phyloP scores from a whole-genome alignment of 2,329 filamentous ascomycete species.

The Phaeosphaeriaceae sp. region DNA sequence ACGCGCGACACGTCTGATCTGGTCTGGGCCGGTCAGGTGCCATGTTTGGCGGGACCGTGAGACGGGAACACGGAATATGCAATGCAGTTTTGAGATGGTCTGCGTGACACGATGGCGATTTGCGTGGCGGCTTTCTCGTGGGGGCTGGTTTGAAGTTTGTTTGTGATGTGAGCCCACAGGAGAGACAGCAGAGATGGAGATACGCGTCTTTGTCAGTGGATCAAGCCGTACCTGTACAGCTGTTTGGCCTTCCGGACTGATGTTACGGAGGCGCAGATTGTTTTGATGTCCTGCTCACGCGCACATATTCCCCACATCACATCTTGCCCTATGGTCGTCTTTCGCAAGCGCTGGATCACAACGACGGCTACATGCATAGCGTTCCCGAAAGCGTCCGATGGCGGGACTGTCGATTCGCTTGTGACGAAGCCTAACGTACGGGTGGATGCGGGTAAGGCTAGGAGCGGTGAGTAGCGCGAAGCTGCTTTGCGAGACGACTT shows the following conservation, averaged over 20 bases:
- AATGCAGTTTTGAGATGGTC: neutral
- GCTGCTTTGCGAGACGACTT: neutral
- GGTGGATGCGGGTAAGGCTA: conserved; percentile 9
- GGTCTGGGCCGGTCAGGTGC: neutral
- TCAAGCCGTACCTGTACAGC: neutral
- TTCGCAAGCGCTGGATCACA: conserved; percentile 7
- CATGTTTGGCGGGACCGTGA: conserved; percentile 2
- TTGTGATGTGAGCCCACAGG: neutral
- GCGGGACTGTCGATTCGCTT: conserved; percentile 1
- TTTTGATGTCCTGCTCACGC: neutral
- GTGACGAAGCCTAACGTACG: neutral
- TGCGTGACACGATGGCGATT: neutral
- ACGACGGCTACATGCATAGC: conserved; percentile 11
- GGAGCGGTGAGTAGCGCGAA: conserved; percentile 2
- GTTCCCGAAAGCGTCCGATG: conserved; percentile 2
- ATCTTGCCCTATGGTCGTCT: neutral
- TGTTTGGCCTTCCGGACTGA: neutral
- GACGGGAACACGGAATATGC: conserved; percentile 10
- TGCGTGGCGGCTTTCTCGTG: neutral
- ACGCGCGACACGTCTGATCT: neutral
- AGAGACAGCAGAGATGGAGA: neutral
- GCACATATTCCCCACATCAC: neutral
- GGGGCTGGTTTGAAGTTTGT: neutral
- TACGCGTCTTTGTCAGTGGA: neutral
- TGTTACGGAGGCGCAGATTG: neutral